Conservation (phyloP, 192 early-diverging fungal genomes). For the Mortierella claussenii region DNA sequence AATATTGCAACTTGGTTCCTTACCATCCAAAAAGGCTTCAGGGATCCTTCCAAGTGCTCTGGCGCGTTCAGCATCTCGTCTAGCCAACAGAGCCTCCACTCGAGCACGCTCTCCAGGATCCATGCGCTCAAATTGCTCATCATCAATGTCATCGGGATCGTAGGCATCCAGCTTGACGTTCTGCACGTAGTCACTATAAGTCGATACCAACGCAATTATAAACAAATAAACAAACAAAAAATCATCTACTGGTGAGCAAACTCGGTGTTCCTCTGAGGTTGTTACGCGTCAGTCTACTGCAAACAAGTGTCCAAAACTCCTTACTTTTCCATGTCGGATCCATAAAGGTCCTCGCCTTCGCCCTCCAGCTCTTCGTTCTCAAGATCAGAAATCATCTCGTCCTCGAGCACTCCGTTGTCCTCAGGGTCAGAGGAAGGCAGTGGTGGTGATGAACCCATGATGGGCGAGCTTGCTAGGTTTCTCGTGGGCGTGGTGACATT, state of each 20-base stretch:
- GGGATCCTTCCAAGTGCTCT: conserved; percentile 83
- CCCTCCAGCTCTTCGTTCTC: conserved; percentile 64
- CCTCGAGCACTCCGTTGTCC: conserved; percentile 57
- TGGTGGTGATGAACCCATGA: conserved; percentile 58
- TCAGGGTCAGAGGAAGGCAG: conserved; percentile 62
- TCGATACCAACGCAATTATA: neutral
- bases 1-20: neutral
- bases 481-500: conserved; percentile 20
- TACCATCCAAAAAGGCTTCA: conserved; percentile 88
- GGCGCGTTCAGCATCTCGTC: conserved; percentile 80
- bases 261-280: too few species aligned
- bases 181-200: conserved; percentile 80
- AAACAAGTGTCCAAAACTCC: too few species aligned
- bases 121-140: conserved; percentile 79
- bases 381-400: conserved; percentile 64
- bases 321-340: conserved; percentile 84
- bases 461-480: conserved; percentile 56
- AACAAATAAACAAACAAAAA: neutral
- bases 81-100: conserved; percentile 81
- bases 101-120: conserved; percentile 75
- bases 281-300: too few species aligned
- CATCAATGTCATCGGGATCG: conserved; percentile 87
- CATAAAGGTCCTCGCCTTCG: conserved; percentile 94
- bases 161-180: conserved; percentile 81
- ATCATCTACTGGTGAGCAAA: too few species aligned